Evolutionary conservation across 2,329 filamentous ascomycete species (phyloP).

Genomic region (Zasmidium cellare): DNA sequence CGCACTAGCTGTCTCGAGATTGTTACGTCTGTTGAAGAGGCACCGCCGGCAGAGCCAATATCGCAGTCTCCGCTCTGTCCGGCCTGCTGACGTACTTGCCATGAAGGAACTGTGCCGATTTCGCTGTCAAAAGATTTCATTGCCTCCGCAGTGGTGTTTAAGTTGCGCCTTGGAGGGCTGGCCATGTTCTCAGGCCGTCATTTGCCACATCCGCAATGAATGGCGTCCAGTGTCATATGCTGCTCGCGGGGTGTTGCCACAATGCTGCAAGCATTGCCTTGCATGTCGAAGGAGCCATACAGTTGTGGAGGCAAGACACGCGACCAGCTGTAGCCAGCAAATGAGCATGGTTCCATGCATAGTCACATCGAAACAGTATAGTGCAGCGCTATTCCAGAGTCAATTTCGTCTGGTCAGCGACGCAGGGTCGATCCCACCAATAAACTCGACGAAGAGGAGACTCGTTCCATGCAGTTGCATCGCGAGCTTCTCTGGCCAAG

Average conservation of each 20-base stretch:
- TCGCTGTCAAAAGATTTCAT: too few relatives aligned
- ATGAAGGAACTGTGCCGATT: too few relatives aligned
- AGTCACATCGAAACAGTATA: not conserved
- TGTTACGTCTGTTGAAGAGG: not conserved
- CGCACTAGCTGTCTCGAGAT: not conserved
- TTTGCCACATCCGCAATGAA: not conserved
- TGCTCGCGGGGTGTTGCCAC: not conserved
- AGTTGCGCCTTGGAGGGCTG: not conserved
- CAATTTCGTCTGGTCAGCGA: not conserved
- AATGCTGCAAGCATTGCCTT: not conserved
- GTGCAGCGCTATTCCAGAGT: not conserved
- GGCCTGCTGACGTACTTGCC: too few relatives aligned
- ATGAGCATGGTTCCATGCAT: not conserved
- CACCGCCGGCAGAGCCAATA: not conserved
- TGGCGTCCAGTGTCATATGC: not conserved
- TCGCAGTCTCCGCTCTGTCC: not conserved
- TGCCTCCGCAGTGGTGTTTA: not conserved
- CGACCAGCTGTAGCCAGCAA: not conserved
- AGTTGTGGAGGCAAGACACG: not conserved
- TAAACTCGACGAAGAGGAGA: not conserved
- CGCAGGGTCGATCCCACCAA: not conserved
- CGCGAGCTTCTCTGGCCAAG: too few relatives aligned
- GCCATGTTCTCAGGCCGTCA: not conserved
- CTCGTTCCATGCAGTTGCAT: not conserved
- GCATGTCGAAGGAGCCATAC: not conserved